Evolutionary conservation across 1,284 basidiomycete genomes (phyloP), one percentile per base, ranked within the genome.

Genomic region (Apiotrichum mycotoxinovorans): DNA sequence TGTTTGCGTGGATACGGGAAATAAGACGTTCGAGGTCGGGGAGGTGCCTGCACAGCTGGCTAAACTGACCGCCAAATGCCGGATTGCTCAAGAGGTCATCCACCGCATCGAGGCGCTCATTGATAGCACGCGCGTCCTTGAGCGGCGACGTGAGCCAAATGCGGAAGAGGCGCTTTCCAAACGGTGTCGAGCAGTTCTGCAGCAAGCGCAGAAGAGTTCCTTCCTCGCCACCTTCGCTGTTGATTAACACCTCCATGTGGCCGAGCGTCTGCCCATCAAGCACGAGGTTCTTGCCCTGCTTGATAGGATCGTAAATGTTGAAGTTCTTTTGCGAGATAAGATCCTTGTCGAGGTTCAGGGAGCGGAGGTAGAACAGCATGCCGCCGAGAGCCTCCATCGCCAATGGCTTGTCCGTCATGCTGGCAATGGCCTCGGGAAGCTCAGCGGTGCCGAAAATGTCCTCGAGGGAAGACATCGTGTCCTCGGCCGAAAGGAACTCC

Each of bases 221-320:
- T 51, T 94, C 92, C 37, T 88, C 87, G 0, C 87, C 88, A 3
- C 93, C 92, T 76, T 95, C 92, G 63, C 86, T 91, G 73, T 97
- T 97, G 49, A 92, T 78, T 40, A 98, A 78, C 10, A 97, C 84
- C 80, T 97, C 94, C 65, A 98, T 82, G 74, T 98, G 94, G 17
- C 89, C 88, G 47, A 98, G 80, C 0, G 91, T 94, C 71, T 96
- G 91, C 2, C 94, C 94, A 73, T 98, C 93, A 27, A 98, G 81
- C 0, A 89, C 82, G 45, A 98, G 78, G 23, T 87, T 89, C 69
- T 87, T 82, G 22, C 91, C 91, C 61, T 83, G 82, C 69, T 87
- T 87, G 83, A 96, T 90, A 0, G 94, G 93, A 75, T 97, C 92
- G 70, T 96, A 96, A 43, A 96, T 82, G 69, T 96, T 94, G 82